Evolutionary conservation across 2,329 filamentous ascomycete species (phyloP), one percentile per base, ranked within the genome.

Genomic region (Fusarium humuli): DNA sequence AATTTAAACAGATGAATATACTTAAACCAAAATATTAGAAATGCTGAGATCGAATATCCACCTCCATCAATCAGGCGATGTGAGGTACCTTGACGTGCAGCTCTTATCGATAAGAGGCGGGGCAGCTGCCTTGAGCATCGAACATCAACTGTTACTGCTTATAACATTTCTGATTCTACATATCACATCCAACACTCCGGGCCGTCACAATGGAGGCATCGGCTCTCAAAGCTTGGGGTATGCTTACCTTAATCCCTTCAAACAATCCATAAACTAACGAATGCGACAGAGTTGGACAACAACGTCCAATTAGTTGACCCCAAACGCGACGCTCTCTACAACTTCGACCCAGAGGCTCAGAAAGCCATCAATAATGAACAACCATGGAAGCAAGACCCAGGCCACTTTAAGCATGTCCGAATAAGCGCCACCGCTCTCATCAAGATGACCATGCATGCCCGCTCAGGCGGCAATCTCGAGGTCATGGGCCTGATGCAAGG

Each of bases 381-480:
- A 57, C 94, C 94, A 66, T 98, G 96, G 96, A 84, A 83, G 52
- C 84, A 84, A 48, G 90, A 98, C 77, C 91, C 92, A 0, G 87
- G 94, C 80, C 91, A 98, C 85, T 99, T 98, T 88, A 97, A 95
- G 79, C 88, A 92, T 57, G 94, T 98, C 48, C 93, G 94, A 76
- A 95, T 99, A 81, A 97, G 93, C 55, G 94, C 96, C 62, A 91
- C 97, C 14, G 96, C 96, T 7, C 88, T 99, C 63, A 88, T 98
- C 74, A 99, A 99, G 83, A 99, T 99, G 96, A 94, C 97, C 70
- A 98, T 98, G 93, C 96, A 99, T 80, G 96, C 96, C 12, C 92
- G 96, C n/a, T 94, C 94, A 0, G 96, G 96, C 71, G 95, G 96
- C 61, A 90, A 89, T 29, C 87, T 98, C 71, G 96, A 99, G 83